Conservation (phyloP, 345 rosid genomes). For the Combretum micranthum region DNA sequence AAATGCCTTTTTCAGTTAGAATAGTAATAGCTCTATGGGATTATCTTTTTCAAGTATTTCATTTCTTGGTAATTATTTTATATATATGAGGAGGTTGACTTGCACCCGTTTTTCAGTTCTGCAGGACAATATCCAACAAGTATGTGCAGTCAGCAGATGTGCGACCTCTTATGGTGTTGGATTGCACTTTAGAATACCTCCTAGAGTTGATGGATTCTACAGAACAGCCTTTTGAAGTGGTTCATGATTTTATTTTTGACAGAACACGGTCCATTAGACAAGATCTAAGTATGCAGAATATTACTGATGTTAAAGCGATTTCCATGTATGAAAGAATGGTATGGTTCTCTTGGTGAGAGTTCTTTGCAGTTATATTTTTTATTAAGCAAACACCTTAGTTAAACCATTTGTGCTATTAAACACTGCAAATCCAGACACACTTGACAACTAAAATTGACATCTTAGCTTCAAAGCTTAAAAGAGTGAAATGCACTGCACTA, state of each 20-base stretch:
- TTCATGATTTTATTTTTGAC: slow-evolving; percentile 92
- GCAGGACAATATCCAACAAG: slow-evolving; percentile 74
- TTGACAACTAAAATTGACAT: no score
- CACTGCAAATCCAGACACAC: background rate
- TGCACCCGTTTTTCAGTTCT: slow-evolving; percentile 49
- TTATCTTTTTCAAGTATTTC: background rate
- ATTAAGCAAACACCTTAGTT: background rate
- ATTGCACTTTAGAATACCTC: slow-evolving; percentile 65
- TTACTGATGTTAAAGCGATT: slow-evolving; percentile 51
- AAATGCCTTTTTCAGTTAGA: no score
- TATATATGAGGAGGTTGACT: background rate
- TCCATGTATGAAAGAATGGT: slow-evolving; percentile 81
- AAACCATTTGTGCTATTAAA: background rate
- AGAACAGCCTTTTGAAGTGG: slow-evolving; percentile 63
- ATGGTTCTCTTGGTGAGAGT: slow-evolving; percentile 21
- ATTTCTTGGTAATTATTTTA: background rate
- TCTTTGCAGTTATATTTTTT: background rate
- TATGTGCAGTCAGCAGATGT: slow-evolving; percentile 50
- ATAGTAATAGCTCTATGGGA: background rate
- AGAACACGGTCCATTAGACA: slow-evolving; percentile 93
- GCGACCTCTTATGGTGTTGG: slow-evolving; percentile 70
- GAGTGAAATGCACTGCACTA: no score
- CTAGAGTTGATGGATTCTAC: slow-evolving; percentile 47
- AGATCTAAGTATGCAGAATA: slow-evolving; percentile 85
- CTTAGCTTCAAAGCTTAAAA: no score